phyloP scores from a whole-genome alignment of 805 yeast genomes.

The Wickerhamia fluorescens region DNA sequence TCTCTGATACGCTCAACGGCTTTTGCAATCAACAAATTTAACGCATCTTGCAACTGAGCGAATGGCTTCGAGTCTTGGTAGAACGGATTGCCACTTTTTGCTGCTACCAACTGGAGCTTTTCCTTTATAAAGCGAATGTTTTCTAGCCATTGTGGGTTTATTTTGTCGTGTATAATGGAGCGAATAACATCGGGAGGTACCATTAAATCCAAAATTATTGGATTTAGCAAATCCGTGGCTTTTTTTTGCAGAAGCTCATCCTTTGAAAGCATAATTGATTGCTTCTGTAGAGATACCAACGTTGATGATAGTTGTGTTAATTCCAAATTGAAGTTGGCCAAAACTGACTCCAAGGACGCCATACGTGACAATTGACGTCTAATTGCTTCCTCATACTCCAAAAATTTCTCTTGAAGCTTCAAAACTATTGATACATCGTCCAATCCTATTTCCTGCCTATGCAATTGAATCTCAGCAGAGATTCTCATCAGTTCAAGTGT shows the following conservation, averaged over 20 bases:
- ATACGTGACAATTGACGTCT: constrained; percentile 10
- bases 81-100: constrained; percentile 16
- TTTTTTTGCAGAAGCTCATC: constrained; percentile 21
- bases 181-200: constrained; percentile 67
- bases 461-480: no score
- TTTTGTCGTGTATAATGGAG: constrained; percentile 50
- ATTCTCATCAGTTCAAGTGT: no score
- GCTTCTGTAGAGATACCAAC: constrained; percentile 25
- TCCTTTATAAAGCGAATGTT: constrained; percentile 52
- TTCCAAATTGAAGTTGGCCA: constrained; percentile 51
- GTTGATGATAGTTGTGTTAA: constrained; percentile 26
- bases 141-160: constrained; percentile 60
- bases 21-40: constrained; percentile 51
- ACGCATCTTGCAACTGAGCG: constrained; percentile 23
- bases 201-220: constrained; percentile 67
- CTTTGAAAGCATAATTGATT: constrained; percentile 23
- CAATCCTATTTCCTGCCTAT: no score
- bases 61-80: constrained; percentile 21
- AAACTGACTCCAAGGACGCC: constrained; percentile 46
- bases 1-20: constrained; percentile 73
- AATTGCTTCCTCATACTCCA: constrained; percentile 10
- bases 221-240: constrained; percentile 46
- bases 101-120: constrained; percentile 47
- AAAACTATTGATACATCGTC: no score
- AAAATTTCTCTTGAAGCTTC: constrained; percentile 7